Conservation (phyloP, 768 basidiomycete species). For the Tubosaeta sp. region DNA sequence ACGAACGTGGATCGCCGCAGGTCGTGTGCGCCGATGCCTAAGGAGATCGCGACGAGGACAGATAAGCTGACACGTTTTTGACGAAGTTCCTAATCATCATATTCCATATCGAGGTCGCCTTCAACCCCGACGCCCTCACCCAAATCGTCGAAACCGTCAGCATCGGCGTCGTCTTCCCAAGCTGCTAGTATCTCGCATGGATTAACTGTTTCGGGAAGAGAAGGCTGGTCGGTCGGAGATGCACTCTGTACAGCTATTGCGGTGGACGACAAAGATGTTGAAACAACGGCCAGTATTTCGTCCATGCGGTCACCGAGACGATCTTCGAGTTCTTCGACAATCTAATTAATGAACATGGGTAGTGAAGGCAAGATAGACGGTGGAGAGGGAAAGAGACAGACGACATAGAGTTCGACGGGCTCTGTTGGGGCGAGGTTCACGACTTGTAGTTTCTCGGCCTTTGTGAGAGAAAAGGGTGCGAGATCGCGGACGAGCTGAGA, state of each 20-base stretch:
- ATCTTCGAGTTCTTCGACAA: conserved; percentile 88
- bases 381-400: conserved; percentile 37
- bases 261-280: conserved; percentile 33
- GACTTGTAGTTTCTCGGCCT: conserved; percentile 88
- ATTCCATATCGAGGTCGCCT: conserved; percentile 63
- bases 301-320: conserved; percentile 69
- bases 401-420: conserved; percentile 85
- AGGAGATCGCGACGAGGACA: not conserved
- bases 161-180: conserved; percentile 40
- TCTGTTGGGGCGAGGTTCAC: conserved; percentile 85
- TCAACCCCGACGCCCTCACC: conserved; percentile 66
- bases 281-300: conserved; percentile 58
- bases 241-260: not conserved
- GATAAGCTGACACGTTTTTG: not conserved
- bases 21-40: not conserved
- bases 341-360: conserved; percentile 48
- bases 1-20: not conserved
- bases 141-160: conserved; percentile 58
- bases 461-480: conserved; percentile 69
- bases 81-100: conserved; percentile 41
- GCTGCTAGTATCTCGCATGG: conserved; percentile 23
- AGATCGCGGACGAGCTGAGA: conserved; percentile 63
- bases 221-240: not conserved
- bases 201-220: conserved; percentile 4
- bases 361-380: not conserved